These are phyloP conservation scores for Agaricus subrufescens DNA, from an alignment of 768 basidiomycete species.

Conservation along the genomic window DNA sequence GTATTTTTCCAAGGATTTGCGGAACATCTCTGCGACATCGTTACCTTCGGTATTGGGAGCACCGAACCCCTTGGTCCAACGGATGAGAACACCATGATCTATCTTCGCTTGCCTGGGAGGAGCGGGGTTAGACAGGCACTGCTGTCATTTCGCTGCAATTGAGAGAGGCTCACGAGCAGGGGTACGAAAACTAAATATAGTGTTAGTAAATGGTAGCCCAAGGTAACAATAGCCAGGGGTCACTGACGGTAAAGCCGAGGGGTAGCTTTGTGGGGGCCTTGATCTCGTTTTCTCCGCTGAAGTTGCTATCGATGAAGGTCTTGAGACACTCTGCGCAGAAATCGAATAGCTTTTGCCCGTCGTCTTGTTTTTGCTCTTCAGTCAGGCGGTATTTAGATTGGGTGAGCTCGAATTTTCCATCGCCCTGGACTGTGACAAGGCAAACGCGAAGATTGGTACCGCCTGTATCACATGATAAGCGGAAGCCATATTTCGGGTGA, in stretches of 20 bases:
- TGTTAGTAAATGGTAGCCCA: constrained; percentile 8
- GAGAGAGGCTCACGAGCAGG: constrained; percentile 66
- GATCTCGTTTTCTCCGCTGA: constrained; percentile 42
- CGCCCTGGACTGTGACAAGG: constrained; percentile 86
- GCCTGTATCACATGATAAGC: constrained; percentile 34
- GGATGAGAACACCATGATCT: constrained; percentile 89
- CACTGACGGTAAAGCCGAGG: constrained; percentile 87
- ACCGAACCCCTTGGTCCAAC: constrained; percentile 99
- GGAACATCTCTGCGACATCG: constrained; percentile 94
- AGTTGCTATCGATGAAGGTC: constrained; percentile 78
- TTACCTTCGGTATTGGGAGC: constrained; percentile 86
- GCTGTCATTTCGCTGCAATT: neutral
- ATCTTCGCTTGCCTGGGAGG: constrained; percentile 77
- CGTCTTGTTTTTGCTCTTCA: constrained; percentile 97
- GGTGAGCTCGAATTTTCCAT: constrained; percentile 95
- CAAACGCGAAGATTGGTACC: constrained; percentile 99
- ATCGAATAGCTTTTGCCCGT: constrained; percentile 94
- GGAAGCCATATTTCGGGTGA: constrained; percentile 3
- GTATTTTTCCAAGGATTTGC: constrained; percentile 68
- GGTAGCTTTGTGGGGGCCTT: constrained; percentile 60
- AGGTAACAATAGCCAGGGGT: neutral
- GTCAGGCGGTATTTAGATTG: constrained; percentile 96
- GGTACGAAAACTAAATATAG: constrained; percentile 81
- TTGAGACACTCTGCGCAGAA: constrained; percentile 95
- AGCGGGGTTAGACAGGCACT: neutral